Evolutionary conservation across 2,329 filamentous ascomycete species (phyloP), one percentile per base, ranked within the genome.

Genomic region (Hypomyces perniciosus): DNA sequence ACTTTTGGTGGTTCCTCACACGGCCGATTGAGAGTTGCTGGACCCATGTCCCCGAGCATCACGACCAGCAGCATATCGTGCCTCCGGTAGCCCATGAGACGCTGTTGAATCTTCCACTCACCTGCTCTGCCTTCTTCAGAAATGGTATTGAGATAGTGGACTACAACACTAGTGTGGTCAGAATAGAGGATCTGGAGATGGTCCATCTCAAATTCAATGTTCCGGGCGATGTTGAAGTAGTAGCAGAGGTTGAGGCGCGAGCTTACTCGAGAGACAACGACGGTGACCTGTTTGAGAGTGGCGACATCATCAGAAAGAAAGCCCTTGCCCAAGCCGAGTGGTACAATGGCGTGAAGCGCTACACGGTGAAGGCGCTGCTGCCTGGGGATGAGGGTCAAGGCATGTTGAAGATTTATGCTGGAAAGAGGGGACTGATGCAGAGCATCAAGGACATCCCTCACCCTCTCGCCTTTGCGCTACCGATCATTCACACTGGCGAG

Each of bases 401-500:
- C 39, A 81, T 86, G 9, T 73, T 99, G 52, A 96, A 95, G 67
- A 76, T 99, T 34, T 99, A 96, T 67, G 92, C 91, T 9, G 93
- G 95, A 54, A 93, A 91, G 68, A 84, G 91, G 56, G 95, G 95
- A 1, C 77, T 99, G 49, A 97, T 97, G 91, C 93, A 97, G 71
- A 95, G 88, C 56, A 92, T 93, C 74, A 93, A 93, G 67, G 89
- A 96, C 65, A 96, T 96, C 50, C 91, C 93, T 6, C 92, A 99
- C 64, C 85, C 91, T 2, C 73, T 99, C 48, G 91, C 92, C 1
- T 85, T 97, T 57, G 84, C 90, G 4, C 72, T 99, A n/a, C 92
- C 93, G 1, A 84, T 99, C 46, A 80, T 90, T 35, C 93, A 99
- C 68, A 86, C 83, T 0, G 93, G 93, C 53, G 87, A 92, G 60